Evolutionary conservation across 345 rosid genomes (phyloP).

Genomic region (Salix brachista): DNA sequence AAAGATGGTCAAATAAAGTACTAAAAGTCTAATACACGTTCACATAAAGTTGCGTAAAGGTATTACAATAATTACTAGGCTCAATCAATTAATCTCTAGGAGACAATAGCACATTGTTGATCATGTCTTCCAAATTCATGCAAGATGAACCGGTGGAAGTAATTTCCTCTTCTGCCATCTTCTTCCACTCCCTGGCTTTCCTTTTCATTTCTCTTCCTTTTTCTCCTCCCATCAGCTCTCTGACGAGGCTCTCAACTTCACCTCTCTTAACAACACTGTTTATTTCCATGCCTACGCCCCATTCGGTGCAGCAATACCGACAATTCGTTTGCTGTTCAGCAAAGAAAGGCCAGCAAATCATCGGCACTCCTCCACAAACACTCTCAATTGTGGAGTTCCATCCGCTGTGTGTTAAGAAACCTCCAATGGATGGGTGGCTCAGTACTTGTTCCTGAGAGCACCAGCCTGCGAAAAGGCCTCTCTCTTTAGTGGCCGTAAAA

Average conservation of each 20-base stretch:
- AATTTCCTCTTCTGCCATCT: conserved; percentile 7
- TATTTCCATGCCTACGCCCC: conserved; percentile 26
- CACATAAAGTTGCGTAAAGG: too few relatives aligned
- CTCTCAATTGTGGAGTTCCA: conserved; percentile 29
- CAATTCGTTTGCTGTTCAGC: conserved; percentile 22
- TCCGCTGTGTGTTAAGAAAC: conserved; percentile 19
- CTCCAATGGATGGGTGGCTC: conserved; percentile 10
- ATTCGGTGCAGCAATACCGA: conserved; percentile 1
- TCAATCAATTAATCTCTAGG: background rate
- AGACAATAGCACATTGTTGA: background rate
- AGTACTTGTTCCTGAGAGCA: conserved; percentile 15
- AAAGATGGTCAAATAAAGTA: too few relatives aligned
- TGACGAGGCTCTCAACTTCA: conserved; percentile 18
- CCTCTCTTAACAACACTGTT: conserved; percentile 17
- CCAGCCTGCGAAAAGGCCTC: conserved; percentile 12
- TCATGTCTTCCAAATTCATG: conserved; percentile 8
- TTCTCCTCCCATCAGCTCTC: conserved; percentile 21
- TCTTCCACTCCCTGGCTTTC: conserved; percentile 20
- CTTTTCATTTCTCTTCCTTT: conserved; percentile 17
- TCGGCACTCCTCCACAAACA: conserved; percentile 8
- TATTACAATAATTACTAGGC: background rate
- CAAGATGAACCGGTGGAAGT: conserved; percentile 7
- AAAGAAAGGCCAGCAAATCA: conserved; percentile 33
- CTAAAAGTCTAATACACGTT: too few relatives aligned
- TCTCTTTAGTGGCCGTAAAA: background rate